A percentile compares a stretch with the other conserved stretches of the same genome.
phyloP scores from a whole-genome alignment of 2,329 filamentous ascomycete species.

The Sclerotinia sclerotiorum region DNA sequence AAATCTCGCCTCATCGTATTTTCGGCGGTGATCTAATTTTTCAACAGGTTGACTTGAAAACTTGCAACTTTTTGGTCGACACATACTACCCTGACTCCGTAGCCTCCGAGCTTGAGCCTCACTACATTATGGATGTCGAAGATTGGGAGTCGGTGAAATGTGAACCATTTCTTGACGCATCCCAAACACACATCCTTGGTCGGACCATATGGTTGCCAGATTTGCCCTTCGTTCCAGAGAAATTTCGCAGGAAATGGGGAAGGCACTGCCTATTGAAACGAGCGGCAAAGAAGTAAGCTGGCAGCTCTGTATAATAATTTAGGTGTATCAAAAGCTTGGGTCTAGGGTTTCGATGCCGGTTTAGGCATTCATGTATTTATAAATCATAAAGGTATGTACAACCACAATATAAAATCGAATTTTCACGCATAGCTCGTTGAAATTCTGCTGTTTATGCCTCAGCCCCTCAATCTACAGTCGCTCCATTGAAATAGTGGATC shows the following conservation, averaged over 20 bases:
- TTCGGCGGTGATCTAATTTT: not conserved
- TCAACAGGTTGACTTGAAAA: slow-evolving; percentile 60
- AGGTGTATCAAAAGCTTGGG: slow-evolving; percentile 8
- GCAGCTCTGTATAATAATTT: slow-evolving; percentile 1
- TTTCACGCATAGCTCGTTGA: not conserved
- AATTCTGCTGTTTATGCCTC: not conserved
- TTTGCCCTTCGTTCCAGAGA: slow-evolving; percentile 64
- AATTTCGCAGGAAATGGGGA: slow-evolving; percentile 76
- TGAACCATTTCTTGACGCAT: slow-evolving; percentile 76
- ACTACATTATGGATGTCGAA: slow-evolving; percentile 71
- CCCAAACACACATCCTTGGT: slow-evolving; percentile 69
- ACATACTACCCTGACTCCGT: slow-evolving; percentile 67
- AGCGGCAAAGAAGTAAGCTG: slow-evolving; percentile 39
- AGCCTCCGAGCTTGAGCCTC: slow-evolving; percentile 70
- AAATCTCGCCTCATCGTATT: not conserved
- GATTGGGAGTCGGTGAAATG: slow-evolving; percentile 79
- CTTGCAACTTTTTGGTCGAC: slow-evolving; percentile 84
- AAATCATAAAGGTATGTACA: slow-evolving; percentile 19
- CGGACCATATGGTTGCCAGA: slow-evolving; percentile 82
- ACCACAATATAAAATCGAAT: not conserved
- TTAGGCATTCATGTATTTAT: slow-evolving; percentile 9
- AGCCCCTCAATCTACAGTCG: slow-evolving; percentile 35
- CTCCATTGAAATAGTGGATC: slow-evolving; percentile 48
- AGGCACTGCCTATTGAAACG: slow-evolving; percentile 79
- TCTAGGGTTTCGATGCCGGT: not conserved